phyloP scores from a whole-genome alignment of 305 asterid genomes.

The Fraxinus xanthoxyloides region DNA sequence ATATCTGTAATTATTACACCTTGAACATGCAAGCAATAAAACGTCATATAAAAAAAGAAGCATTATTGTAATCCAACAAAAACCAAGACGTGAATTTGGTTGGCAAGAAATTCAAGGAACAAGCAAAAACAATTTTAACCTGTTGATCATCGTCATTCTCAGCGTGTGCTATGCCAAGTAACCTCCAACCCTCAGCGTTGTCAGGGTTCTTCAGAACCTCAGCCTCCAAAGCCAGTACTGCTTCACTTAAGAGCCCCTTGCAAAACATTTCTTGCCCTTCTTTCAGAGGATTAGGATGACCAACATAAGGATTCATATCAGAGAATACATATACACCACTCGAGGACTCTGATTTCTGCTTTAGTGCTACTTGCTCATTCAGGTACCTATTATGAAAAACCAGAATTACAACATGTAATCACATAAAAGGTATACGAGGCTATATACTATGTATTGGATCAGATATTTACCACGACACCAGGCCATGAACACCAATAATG shows the following conservation, averaged over 20 bases:
- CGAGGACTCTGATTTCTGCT: background rate
- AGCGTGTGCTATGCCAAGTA: constrained; percentile 97
- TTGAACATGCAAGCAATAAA: constrained; percentile 2
- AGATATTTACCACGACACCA: background rate
- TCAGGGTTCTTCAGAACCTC: constrained; percentile 97
- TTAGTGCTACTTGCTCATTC: constrained; percentile 5
- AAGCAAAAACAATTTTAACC: constrained; percentile 37
- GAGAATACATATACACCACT: constrained; percentile 83
- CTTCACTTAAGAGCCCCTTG: constrained; percentile 97
- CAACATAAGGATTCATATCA: constrained; percentile 95
- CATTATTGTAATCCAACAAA: background rate
- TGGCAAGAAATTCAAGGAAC: background rate
- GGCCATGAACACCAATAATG: background rate
- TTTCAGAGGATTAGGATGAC: constrained; percentile 94
- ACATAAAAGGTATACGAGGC: background rate
- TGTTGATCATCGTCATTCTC: constrained; percentile 99
- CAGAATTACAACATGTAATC: background rate
- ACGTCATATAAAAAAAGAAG: constrained; percentile 9
- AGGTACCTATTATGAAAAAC: background rate
- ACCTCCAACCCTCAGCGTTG: constrained; percentile 98
- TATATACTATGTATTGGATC: background rate
- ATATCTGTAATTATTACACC: background rate
- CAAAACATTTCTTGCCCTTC: constrained; percentile 98
- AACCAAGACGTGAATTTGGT: constrained; percentile 8
- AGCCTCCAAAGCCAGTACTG: constrained; percentile 99